Conservation (phyloP, 306 rosid species). For the Lotus japonicus region DNA sequence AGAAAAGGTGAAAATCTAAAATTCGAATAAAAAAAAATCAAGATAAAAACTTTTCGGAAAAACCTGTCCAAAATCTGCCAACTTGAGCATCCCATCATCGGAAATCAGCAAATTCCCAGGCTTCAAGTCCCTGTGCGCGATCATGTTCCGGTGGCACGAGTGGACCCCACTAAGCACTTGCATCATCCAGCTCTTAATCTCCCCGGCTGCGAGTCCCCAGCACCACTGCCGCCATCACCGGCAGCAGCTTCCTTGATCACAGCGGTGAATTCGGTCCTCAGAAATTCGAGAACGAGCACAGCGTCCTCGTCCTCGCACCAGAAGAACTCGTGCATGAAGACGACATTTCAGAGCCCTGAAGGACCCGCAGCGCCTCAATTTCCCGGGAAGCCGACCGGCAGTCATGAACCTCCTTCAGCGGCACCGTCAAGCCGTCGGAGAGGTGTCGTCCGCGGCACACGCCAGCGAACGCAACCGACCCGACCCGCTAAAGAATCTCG, state of each 20-base stretch:
- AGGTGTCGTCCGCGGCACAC: too few species aligned
- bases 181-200: slow-evolving; percentile 75
- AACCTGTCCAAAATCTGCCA: slow-evolving; percentile 97
- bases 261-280: slow-evolving; percentile 49
- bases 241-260: slow-evolving; percentile 42
- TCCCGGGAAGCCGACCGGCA: too few species aligned
- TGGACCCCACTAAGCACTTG: slow-evolving; percentile 71
- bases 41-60: neutral
- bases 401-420: too few species aligned
- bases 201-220: slow-evolving; percentile 34
- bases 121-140: slow-evolving; percentile 83
- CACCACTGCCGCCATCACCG: neutral
- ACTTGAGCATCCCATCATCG: slow-evolving; percentile 72
- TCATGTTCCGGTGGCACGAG: slow-evolving; percentile 60
- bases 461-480: too few species aligned
- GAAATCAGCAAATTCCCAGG: slow-evolving; percentile 69
- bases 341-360: slow-evolving; percentile 57
- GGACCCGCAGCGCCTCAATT: neutral
- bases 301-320: slow-evolving; percentile 93
- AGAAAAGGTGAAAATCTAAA: neutral
- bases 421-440: too few species aligned
- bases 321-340: slow-evolving; percentile 73
- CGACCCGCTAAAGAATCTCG: too few species aligned
- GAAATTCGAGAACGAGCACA: slow-evolving; percentile 74
- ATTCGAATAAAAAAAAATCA: neutral